Evolutionary conservation across 73 alveolate species (phyloP).

Genomic region (Tetrahymena thermophila): DNA sequence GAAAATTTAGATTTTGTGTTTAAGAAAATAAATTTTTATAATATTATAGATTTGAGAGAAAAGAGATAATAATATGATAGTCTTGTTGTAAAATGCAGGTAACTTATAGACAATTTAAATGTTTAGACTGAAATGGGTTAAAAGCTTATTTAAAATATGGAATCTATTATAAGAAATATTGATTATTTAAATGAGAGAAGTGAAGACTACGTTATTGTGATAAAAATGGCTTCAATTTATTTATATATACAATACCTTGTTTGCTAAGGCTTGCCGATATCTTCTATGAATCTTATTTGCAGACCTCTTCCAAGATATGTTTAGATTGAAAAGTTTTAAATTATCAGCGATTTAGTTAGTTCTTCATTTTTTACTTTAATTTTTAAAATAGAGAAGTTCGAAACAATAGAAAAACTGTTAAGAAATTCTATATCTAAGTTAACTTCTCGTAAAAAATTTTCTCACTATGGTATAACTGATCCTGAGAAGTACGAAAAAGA

Average conservation of each 20-base stretch:
- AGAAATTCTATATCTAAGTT: not conserved
- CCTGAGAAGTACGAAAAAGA: not conserved
- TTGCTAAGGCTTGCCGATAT: not conserved
- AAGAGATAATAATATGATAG: not conserved
- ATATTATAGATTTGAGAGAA: not conserved
- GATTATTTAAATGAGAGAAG: not conserved
- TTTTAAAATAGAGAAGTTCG: not conserved
- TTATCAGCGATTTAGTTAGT: not conserved
- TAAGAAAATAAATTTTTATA: not conserved
- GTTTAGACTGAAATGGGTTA: not conserved
- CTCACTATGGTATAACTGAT: not conserved
- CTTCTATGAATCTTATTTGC: not conserved
- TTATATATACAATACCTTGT: not conserved
- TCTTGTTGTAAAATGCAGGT: not conserved
- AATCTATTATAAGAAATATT: not conserved
- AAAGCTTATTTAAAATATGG: not conserved
- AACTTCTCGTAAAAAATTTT: not conserved
- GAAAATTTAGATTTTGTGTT: not conserved
- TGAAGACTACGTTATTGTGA: not conserved
- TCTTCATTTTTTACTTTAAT: not conserved
- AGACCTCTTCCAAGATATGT: not conserved
- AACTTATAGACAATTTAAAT: not conserved
- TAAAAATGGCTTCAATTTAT: not conserved
- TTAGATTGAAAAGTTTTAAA: not conserved
- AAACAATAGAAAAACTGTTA: not conserved